Evolutionary conservation across 352 stramenopile species (phyloP), one percentile per base, ranked within the genome.

Genomic region (Stephanocyclus meneghinianus): DNA sequence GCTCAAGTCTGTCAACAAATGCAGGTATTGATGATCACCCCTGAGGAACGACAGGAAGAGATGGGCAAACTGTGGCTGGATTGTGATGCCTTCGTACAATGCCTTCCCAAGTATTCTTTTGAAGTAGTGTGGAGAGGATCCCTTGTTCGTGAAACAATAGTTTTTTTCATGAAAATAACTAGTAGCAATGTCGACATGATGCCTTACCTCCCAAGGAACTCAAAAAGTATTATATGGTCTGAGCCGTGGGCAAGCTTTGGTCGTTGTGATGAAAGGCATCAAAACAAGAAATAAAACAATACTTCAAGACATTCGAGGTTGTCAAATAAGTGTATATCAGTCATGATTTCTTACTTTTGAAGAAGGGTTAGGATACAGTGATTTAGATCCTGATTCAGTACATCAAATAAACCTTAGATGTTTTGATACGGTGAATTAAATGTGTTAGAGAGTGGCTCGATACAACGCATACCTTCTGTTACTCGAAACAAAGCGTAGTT

Each of bases 41-140:
- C 84, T 77, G 15, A 96, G 80, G 76, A 94, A 95, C 2, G 92
- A 94, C 0, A 99, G 88, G 79, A 98, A 98, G 72, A 98, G 98
- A 71, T 96, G 95, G 9, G 96, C 95, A 84, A 99, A 99, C 55
- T 97, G 94, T 15, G 96, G 96, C 75, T 98, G 89, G 7, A 99
- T 95, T 29, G 97, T 95, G 61, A 98, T 97, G 7, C 93, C 94
- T 91, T 98, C 96, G 78, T 96, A 98, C n/a, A 98, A 74, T 30
- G 95, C 96, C 56, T 82, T 82, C 5, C 71, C 75, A 18, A 83
- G 63, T 21, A 81, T 85, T 56, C 63, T 61, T 56, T 55, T 1
- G 26, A 9, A 9, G 1, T 35, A 5, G 21, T 45, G 57, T 6
- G 16, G 6, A 32, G n/a, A 48, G 65, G 9, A 26, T 26, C 21